Percentiles rank a stretch among this genome's conserved stretches.
phyloP scores from a whole-genome alignment of 148 eudicot genomes.

The Heliosperma pusillum region DNA sequence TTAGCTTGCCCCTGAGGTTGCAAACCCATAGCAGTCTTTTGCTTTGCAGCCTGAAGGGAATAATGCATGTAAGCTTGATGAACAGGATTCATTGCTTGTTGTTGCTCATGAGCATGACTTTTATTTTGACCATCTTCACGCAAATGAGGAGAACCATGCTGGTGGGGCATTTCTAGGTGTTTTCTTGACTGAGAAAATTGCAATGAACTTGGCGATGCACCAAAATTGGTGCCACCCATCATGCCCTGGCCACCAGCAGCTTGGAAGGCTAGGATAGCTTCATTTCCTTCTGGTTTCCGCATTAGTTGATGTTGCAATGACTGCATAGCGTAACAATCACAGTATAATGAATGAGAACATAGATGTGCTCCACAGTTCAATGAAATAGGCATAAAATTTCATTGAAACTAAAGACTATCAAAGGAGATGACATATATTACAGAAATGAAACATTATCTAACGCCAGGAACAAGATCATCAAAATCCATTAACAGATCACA shows the following conservation, averaged over 20 bases:
- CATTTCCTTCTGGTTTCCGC: conserved; percentile 74
- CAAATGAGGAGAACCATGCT: conserved; percentile 48
- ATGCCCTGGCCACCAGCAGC: conserved; percentile 53
- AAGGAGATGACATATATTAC: neutral
- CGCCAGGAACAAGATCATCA: conserved; percentile 3
- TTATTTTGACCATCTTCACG: conserved; percentile 63
- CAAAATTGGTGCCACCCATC: conserved; percentile 53
- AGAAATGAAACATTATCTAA: conserved; percentile 1
- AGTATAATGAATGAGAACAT: conserved; percentile 12
- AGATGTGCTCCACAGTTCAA: neutral
- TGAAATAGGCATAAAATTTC: neutral
- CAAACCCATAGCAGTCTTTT: conserved; percentile 53
- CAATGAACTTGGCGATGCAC: conserved; percentile 45
- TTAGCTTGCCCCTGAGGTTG: conserved; percentile 65
- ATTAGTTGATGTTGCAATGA: conserved; percentile 66
- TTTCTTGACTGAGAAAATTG: conserved; percentile 65
- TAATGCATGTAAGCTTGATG: conserved; percentile 81
- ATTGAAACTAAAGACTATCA: neutral
- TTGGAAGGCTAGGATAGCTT: conserved; percentile 57
- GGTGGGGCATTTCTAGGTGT: conserved; percentile 49
- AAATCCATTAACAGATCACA: neutral
- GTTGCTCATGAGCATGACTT: conserved; percentile 71
- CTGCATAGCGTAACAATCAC: conserved; percentile 37
- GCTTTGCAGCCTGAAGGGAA: conserved; percentile 70
- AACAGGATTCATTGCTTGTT: conserved; percentile 55